These are phyloP conservation scores for Vitis hybrid DNA, from an alignment of 177 flowering plant species.

Conservation along the genomic window DNA sequence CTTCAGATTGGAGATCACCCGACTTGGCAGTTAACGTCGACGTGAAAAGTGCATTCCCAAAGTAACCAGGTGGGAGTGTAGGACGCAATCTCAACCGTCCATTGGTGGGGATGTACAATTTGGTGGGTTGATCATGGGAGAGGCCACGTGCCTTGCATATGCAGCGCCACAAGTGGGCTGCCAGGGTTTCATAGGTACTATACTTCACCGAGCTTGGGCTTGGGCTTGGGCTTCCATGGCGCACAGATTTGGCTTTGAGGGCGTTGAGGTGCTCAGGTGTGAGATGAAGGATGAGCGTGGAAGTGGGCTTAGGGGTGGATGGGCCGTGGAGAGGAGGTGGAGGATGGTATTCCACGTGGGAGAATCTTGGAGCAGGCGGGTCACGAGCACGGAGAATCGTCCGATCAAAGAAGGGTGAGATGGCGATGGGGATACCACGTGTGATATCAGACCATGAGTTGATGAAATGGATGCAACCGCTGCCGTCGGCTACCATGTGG, in stretches of 20 bases:
- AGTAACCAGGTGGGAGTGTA: neutral
- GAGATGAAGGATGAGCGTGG: neutral
- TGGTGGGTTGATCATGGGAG: neutral
- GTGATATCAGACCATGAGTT: constrained; percentile 18
- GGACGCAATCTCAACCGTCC: neutral
- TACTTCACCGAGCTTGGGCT: neutral
- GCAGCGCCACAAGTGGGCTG: constrained; percentile 18
- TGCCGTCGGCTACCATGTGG: constrained; percentile 14
- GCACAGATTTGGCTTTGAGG: neutral
- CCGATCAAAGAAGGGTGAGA: constrained; percentile 15
- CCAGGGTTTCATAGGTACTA: constrained; percentile 16
- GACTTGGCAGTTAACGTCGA: neutral
- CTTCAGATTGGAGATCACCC: neutral
- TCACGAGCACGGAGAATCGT: constrained; percentile 5
- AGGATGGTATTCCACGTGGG: constrained; percentile 8
- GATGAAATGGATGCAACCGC: constrained; percentile 11
- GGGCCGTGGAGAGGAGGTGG: neutral
- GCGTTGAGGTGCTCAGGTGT: neutral
- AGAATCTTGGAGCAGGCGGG: constrained; percentile 6
- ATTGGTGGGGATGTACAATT: neutral
- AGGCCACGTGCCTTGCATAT: neutral
- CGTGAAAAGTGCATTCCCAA: neutral
- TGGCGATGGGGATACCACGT: constrained; percentile 11
- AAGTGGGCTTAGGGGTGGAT: neutral
- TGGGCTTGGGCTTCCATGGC: neutral